Evolutionary conservation across 805 yeast genomes (phyloP), one percentile per base, ranked within the genome.

Genomic region (Pichia phayaonensis): DNA sequence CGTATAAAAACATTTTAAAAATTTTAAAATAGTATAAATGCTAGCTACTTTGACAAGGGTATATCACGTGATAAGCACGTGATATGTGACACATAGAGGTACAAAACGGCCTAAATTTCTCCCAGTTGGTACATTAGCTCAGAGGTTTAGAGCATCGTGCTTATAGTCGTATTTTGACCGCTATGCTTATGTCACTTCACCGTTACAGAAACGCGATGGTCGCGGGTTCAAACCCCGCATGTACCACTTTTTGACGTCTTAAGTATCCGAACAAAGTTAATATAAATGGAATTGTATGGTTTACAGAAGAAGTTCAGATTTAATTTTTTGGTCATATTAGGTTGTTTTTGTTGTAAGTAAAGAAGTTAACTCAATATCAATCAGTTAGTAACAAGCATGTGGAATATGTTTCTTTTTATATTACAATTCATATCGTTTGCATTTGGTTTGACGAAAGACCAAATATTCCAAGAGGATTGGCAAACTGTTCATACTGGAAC

Each of bases 61-160:
- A n/a, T n/a, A n/a, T n/a, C n/a, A n/a, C n/a, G n/a, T n/a, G n/a
- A n/a, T n/a, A n/a, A n/a, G n/a, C 41, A 39, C 26, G 41, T 39
- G 26, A 39, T n/a, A 3, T 6, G 18, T 2, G 3, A 2, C 22
- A 11, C 3, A 2, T 2, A 20, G 8, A 39, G 6, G 4, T 2
- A 16, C 15, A 34, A 16, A n/a, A 34, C 3, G 4, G 7, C 20
- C 1, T n/a, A 34, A 34, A 34, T 7, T 34, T 34, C 8, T 6
- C 38, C n/a, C 21, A 40, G 21, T 27, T 40, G 51, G 81, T 78
- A 81, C 79, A 74, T 80, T 79, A 79, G 84, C 84, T 79, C 84
- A 79, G 84, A 77, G 83, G 84, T 79, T 77, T 77, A 66, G 84
- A 79, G 84, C 84, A 77, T 79, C 84, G 84, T 79, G 84, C 84